Base-by-base conservation (phyloP, 2,329 filamentous ascomycete species). In the Aspergillus luchuensis region DNA sequence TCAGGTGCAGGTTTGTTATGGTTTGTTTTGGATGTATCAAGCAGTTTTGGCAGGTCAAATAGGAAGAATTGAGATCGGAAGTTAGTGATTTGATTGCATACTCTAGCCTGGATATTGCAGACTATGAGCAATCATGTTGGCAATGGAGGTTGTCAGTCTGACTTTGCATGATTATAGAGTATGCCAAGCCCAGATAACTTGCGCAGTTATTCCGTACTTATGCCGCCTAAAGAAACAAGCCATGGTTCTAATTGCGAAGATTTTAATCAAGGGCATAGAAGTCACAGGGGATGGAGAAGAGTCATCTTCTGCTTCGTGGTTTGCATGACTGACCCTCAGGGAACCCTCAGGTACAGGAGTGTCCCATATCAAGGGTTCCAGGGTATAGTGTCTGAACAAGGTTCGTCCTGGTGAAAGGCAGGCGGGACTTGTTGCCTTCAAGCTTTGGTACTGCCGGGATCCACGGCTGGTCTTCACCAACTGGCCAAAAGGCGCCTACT, bases 391-490 rank as follows among this genome's bases (percentile, higher is more conserved):
- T 19, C 17, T 39, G 41, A 41, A 50, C 19, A 51, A 50, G 45
- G 21, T 57, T 57, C 25, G 30, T 17, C 56, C 49, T 53, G 38
- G 47, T 36, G 30, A 53, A 21, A 19, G 17, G 28, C 19, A 51
- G 25, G 48, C 49, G 49, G 39, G 50, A 58, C 50, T 59, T 39
- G 50, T 47, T 59, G 57, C 41, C 33, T 51, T 58, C 41, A 53
- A 61, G 59, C 59, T 55, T 61, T 53, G 33, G 28, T 23, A 55
- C 57, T 45, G 59, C 17, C 41, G 41, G 21, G 59, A 43, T 60
- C 54, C 58, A 52, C 54, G 59, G 53, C 43, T 41, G 21, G 54
- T 48, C 47, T 38, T 52, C 58, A 57, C 28, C 33, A 38, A 13
- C 36, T 54, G 51, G 33, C 19, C 33, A 25, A 15, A 25, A 28